Evolutionary conservation across 345 rosid genomes (phyloP).

Genomic region (Moricandia arvensis): DNA sequence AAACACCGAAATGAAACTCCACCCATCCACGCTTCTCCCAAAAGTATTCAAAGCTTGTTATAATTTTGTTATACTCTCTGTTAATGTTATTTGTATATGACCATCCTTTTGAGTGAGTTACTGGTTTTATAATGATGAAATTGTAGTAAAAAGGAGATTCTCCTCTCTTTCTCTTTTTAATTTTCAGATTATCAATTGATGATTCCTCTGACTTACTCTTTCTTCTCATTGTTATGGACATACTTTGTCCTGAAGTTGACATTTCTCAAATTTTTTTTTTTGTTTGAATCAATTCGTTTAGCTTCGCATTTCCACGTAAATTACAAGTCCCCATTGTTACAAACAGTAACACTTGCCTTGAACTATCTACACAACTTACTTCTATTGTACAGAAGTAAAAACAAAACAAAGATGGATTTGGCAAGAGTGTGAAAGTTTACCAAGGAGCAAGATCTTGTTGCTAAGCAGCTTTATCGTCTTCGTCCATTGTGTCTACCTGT

Average conservation of each 20-base stretch:
- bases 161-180: slow-evolving; percentile 3
- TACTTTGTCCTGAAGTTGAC: slow-evolving; percentile 30
- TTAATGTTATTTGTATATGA: background rate
- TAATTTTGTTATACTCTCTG: slow-evolving; percentile 29
- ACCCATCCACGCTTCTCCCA: slow-evolving; percentile 26
- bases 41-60: slow-evolving; percentile 38
- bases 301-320: slow-evolving; percentile 1
- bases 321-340: slow-evolving; percentile 11
- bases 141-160: slow-evolving; percentile 4
- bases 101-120: slow-evolving; percentile 15
- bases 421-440: slow-evolving; percentile 4
- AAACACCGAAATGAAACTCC: slow-evolving; percentile 42
- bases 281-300: background rate
- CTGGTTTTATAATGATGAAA: slow-evolving; percentile 13
- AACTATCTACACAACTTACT: background rate
- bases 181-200: slow-evolving; percentile 38
- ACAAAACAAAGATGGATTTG: background rate
- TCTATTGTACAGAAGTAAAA: slow-evolving; percentile 6
- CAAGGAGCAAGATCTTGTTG: slow-evolving; percentile 35
- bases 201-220: slow-evolving; percentile 31
- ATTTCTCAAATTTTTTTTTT: background rate
- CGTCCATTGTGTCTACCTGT: slow-evolving; percentile 52
- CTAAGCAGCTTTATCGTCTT: slow-evolving; percentile 51
- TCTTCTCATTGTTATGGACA: background rate
- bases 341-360: slow-evolving; percentile 1